Evolutionary conservation across 1,139 yeast species (phyloP).

Genomic region (Trichomonascaceae sp.): DNA sequence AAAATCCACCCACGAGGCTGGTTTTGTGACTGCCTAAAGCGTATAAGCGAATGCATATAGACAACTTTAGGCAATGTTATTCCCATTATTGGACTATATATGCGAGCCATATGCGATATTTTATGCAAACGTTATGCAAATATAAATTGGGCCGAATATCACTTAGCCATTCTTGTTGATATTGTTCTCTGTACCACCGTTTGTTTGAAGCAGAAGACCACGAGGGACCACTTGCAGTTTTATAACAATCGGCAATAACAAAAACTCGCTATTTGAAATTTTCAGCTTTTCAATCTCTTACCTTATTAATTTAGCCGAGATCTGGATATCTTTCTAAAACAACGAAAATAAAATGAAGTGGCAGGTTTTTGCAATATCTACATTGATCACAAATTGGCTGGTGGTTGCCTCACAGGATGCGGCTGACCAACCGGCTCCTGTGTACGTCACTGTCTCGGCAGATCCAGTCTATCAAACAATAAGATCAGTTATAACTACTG

Average conservation of each 20-base stretch:
- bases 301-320: neutral
- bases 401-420: slow-evolving; percentile 10
- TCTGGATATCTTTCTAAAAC: neutral
- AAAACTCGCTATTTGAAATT: neutral
- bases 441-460: slow-evolving; percentile 19
- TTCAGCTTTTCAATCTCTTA: neutral
- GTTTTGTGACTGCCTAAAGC: neutral
- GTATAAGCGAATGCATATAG: neutral
- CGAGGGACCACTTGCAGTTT: neutral
- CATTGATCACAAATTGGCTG: neutral
- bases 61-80: neutral
- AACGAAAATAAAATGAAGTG: neutral
- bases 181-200: neutral
- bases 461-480: slow-evolving; percentile 21
- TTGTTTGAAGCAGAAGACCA: neutral
- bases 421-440: slow-evolving; percentile 4
- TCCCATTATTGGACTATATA: neutral
- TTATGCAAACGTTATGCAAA: neutral
- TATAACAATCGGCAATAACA: neutral
- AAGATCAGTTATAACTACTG: slow-evolving; percentile 8
- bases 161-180: neutral
- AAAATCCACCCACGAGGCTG: neutral
- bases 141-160: neutral
- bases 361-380: neutral
- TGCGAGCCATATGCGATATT: neutral